Evolutionary conservation across 306 rosid genomes (phyloP).

Genomic region (Trifolium dubium): DNA sequence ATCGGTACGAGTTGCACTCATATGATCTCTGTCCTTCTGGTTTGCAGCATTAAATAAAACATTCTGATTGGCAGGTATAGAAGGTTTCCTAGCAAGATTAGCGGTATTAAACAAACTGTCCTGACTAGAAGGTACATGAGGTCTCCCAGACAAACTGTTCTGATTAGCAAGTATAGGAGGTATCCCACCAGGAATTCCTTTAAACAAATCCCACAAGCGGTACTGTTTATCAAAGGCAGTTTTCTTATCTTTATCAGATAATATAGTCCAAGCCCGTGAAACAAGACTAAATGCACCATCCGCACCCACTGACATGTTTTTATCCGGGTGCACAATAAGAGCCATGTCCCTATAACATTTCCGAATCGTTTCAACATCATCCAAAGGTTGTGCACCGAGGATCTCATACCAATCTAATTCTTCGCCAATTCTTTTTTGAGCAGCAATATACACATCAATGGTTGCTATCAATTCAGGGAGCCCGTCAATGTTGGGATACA

Average conservation of each 20-base stretch:
- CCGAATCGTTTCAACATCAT: slow-evolving; percentile 65
- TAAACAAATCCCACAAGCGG: slow-evolving; percentile 31
- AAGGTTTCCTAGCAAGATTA: slow-evolving; percentile 35
- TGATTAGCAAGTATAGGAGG: slow-evolving; percentile 43
- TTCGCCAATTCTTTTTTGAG: slow-evolving; percentile 59
- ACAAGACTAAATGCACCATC: slow-evolving; percentile 76
- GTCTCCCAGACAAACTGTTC: slow-evolving; percentile 47
- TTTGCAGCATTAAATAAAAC: slow-evolving; percentile 37
- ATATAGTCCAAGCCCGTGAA: slow-evolving; percentile 65
- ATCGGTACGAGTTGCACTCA: slow-evolving; percentile 40
- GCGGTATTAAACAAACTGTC: slow-evolving; percentile 18
- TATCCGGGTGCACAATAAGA: slow-evolving; percentile 72
- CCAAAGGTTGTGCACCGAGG: slow-evolving; percentile 68
- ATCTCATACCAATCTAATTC: slow-evolving; percentile 72
- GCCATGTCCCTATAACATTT: slow-evolving; percentile 62
- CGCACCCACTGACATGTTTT: slow-evolving; percentile 81
- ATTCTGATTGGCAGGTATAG: slow-evolving; percentile 3
- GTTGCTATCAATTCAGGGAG: slow-evolving; percentile 60
- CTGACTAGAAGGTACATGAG: slow-evolving; percentile 23
- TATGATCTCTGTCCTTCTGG: slow-evolving; percentile 40
- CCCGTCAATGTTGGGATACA: slow-evolving; percentile 68
- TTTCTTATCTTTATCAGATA: slow-evolving; percentile 64
- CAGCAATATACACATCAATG: slow-evolving; percentile 67
- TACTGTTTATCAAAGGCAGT: slow-evolving; percentile 48
- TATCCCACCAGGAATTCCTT: slow-evolving; percentile 36